A percentile compares a stretch with the other conserved stretches of the same genome.
Conservation (phyloP, 140 eudicot species). For the Oenanthe javanica region DNA sequence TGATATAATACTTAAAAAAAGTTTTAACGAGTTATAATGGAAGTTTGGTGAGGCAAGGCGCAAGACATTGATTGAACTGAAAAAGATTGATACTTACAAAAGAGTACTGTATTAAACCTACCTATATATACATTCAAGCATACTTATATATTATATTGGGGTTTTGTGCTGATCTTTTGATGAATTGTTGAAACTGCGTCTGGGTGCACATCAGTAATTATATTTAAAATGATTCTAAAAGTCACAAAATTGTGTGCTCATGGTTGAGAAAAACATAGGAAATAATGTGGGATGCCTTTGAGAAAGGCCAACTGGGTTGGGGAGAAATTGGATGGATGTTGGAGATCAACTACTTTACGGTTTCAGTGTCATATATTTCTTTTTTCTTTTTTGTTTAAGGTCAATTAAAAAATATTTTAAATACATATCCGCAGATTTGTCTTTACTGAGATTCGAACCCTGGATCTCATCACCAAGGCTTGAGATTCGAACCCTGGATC, state of each 20-base stretch:
- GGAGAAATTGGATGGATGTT: neutral
- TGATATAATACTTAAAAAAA: neutral
- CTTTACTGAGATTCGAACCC: neutral
- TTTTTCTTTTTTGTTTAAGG: neutral
- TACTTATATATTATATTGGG: neutral
- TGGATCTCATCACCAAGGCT: neutral
- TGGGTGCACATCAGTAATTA: neutral
- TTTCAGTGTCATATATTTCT: neutral
- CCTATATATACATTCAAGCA: neutral
- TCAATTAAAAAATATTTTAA: neutral
- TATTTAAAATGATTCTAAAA: neutral
- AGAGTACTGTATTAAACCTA: neutral
- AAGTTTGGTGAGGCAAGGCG: neutral
- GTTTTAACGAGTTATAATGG: neutral
- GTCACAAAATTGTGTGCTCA: neutral
- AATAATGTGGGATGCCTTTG: neutral
- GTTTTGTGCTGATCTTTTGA: neutral
- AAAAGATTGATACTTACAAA: neutral
- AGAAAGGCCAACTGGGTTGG: neutral
- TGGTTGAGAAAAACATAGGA: neutral
- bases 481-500: too few species aligned
- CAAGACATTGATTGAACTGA: neutral
- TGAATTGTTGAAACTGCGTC: neutral
- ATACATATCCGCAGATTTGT: neutral
- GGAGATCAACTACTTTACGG: neutral